Percentiles rank a stretch among this genome's conserved stretches.
These are phyloP conservation scores for Sugiyamaella japonica DNA, from an alignment of 1,139 yeast genomes.

Conservation along the genomic window DNA sequence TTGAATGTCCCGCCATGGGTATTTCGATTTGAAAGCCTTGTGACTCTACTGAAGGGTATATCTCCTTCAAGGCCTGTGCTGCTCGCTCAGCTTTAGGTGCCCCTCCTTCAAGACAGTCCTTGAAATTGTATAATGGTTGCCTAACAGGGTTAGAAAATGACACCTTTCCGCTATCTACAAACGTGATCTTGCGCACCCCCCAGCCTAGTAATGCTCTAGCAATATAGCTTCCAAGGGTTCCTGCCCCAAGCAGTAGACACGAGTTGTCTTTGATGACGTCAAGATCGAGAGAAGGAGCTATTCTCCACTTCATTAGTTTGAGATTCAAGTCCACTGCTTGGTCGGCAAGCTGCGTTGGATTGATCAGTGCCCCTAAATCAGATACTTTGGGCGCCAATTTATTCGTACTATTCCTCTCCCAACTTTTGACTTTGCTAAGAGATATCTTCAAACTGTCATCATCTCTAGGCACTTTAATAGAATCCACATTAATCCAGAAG, in stretches of 20 bases:
- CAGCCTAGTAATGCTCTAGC: constrained; percentile 85
- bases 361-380: constrained; percentile 74
- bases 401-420: constrained; percentile 81
- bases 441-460: not conserved
- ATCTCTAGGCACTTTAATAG: constrained; percentile 8
- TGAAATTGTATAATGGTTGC: constrained; percentile 79
- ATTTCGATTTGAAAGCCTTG: constrained; percentile 66
- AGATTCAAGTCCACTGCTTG: constrained; percentile 91
- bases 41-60: constrained; percentile 75
- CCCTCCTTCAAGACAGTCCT: constrained; percentile 76
- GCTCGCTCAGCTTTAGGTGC: constrained; percentile 73
- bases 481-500: constrained; percentile 33
- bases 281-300: constrained; percentile 77
- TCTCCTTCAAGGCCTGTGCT: constrained; percentile 64
- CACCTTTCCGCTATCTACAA: constrained; percentile 85
- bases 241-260: constrained; percentile 87
- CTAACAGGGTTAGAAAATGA: constrained; percentile 95
- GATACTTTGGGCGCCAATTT: constrained; percentile 79
- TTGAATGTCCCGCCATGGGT: constrained; percentile 95
- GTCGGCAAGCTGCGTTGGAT: constrained; percentile 78
- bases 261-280: constrained; percentile 59
- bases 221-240: constrained; percentile 92
- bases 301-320: constrained; percentile 94
- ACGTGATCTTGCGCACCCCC: constrained; percentile 84
- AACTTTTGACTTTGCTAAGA: constrained; percentile 58